phyloP scores from a whole-genome alignment of 2,329 filamentous ascomycete species.

The Cladophialophora immunda region DNA sequence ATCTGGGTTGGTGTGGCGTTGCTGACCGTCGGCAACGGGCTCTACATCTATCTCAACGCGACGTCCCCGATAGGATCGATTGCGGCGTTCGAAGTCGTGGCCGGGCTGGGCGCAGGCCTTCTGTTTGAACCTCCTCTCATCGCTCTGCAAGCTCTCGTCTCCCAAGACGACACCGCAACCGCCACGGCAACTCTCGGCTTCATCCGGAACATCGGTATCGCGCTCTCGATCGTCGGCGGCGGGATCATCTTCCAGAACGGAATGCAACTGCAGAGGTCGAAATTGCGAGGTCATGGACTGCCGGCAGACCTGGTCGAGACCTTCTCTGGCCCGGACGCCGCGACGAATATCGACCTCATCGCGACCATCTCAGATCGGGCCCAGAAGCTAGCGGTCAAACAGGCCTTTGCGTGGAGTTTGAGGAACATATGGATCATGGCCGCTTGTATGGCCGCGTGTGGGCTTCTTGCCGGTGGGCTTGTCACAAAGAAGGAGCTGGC shows the following conservation, averaged over 20 bases:
- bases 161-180: conserved; percentile 60
- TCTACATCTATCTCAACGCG: conserved; percentile 53
- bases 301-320: conserved; percentile 23
- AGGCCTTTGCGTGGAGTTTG: conserved; percentile 52
- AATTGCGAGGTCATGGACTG: conserved; percentile 40
- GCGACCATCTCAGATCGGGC: conserved; percentile 36
- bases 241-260: conserved; percentile 57
- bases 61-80: neutral
- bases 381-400: conserved; percentile 51
- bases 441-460: conserved; percentile 48
- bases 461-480: conserved; percentile 51
- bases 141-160: conserved; percentile 62
- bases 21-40: conserved; percentile 55
- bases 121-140: conserved; percentile 65
- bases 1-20: conserved; percentile 55
- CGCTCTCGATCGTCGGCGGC: conserved; percentile 67
- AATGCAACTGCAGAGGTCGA: conserved; percentile 37
- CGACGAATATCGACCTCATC: conserved; percentile 43
- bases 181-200: conserved; percentile 70
- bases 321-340: conserved; percentile 34
- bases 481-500: conserved; percentile 49
- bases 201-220: conserved; percentile 64
- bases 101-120: conserved; percentile 56
- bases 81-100: conserved; percentile 48
- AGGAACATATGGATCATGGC: conserved; percentile 62